These are phyloP conservation scores for Diplodia mutila DNA, from an alignment of 2,329 filamentous ascomycete species.

Conservation along the genomic window DNA sequence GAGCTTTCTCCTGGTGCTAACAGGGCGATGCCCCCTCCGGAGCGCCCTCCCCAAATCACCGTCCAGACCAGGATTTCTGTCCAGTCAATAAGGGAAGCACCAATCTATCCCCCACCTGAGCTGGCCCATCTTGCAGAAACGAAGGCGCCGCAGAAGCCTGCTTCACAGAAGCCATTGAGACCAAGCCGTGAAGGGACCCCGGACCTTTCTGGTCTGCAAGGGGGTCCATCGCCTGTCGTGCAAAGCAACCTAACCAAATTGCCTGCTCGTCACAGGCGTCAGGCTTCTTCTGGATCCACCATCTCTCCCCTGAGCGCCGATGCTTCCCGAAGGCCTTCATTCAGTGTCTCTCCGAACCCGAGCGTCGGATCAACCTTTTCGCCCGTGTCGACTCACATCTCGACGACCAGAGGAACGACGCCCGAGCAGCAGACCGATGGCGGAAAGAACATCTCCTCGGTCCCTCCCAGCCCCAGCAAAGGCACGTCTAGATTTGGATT, in stretches of 20 bases:
- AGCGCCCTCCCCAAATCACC: slow-evolving; percentile 47
- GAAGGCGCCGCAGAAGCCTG: slow-evolving; percentile 52
- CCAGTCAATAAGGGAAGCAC: slow-evolving; percentile 20
- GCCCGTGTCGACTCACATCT: slow-evolving; percentile 28
- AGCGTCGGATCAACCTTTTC: slow-evolving; percentile 35
- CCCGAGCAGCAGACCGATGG: slow-evolving; percentile 46
- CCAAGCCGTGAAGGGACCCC: slow-evolving; percentile 53
- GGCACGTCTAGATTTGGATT: slow-evolving; percentile 73
- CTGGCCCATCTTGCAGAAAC: slow-evolving; percentile 64
- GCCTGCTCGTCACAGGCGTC: slow-evolving; percentile 53
- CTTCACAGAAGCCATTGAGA: slow-evolving; percentile 45
- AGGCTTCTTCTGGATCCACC: slow-evolving; percentile 47
- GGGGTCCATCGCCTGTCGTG: slow-evolving; percentile 56
- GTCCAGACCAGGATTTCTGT: slow-evolving; percentile 24
- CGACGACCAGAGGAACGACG: slow-evolving; percentile 39
- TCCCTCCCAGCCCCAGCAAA: slow-evolving; percentile 57
- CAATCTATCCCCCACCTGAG: slow-evolving; percentile 41
- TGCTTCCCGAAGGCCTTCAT: slow-evolving; percentile 5
- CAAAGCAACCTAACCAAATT: slow-evolving; percentile 59
- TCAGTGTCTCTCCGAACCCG: slow-evolving; percentile 40
- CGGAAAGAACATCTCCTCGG: slow-evolving; percentile 42
- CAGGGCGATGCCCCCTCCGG: not conserved
- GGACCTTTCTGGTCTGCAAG: slow-evolving; percentile 47
- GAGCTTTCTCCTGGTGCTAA: slow-evolving; percentile 37
- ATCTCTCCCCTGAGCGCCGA: slow-evolving; percentile 11